Conservation (phyloP, 1,139 yeast genomes). For the Protomyces inundatus region DNA sequence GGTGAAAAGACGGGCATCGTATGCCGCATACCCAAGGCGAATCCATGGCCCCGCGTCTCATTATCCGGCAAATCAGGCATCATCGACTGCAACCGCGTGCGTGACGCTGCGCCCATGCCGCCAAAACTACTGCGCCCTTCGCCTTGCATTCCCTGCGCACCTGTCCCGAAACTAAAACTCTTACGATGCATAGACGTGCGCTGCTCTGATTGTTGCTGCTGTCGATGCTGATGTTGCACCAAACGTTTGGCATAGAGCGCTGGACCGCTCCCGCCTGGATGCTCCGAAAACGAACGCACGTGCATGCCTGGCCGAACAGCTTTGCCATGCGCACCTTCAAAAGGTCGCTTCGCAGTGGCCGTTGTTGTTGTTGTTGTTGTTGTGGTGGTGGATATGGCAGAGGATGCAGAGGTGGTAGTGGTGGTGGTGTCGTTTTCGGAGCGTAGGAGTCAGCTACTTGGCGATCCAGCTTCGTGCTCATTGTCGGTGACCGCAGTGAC, state of each 20-base stretch:
- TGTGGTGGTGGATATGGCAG: background rate
- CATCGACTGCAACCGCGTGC: too few species aligned
- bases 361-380: background rate
- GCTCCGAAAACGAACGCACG: background rate
- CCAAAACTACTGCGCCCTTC: too few species aligned
- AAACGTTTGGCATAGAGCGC: background rate
- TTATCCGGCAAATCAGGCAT: too few species aligned
- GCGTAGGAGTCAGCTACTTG: background rate
- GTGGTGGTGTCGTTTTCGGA: background rate
- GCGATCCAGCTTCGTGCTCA: background rate
- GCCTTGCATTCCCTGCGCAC: too few species aligned
- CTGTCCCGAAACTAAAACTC: background rate
- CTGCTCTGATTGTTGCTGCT: background rate
- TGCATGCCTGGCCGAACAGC: background rate
- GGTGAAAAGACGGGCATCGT: too few species aligned
- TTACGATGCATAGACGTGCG: background rate
- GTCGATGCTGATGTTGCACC: background rate
- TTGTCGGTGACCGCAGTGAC: too few species aligned
- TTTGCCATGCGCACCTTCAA: background rate
- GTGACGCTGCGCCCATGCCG: too few species aligned
- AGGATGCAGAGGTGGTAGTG: background rate
- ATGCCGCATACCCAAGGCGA: too few species aligned
- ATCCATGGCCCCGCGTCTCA: too few species aligned
- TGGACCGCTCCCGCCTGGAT: background rate
- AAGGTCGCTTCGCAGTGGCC: background rate